Base-by-base conservation (phyloP, 805 yeast genomes). In the Candida methanosorbosa region DNA sequence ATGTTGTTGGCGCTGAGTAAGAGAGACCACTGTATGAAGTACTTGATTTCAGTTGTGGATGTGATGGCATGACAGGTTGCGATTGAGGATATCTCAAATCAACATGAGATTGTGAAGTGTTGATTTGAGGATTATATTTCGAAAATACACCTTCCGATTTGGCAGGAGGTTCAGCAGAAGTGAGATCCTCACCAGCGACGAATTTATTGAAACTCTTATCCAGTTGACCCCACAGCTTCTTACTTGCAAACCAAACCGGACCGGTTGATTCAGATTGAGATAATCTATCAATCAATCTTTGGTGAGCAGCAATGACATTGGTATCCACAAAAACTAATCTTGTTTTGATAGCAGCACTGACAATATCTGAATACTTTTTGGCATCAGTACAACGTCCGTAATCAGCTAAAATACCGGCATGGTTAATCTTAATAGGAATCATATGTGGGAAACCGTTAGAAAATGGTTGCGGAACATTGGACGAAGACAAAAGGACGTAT, bases 151-250 rank as follows among this genome's bases (percentile, higher is more conserved):
- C 82, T 26, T 63, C 68, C 2, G 66, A 66, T 18, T 58, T 58
- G 5, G 19, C 31, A 1, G 40, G 32, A 16, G 26, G 21, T 18
- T 17, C 14, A 2, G 46, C 42, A 5, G 56, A 47, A 12, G 54
- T 51, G 19, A 65, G 63, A 24, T 82, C 94, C 32, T 90, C 97
- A 1, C 95, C 97, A 27, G 94, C 80, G 38, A 90, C 87, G 55
- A 80, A 77, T 52, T 77, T 78, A 51, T 73, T 78, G 49, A 81
- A 75, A 5, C 83, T 74, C 52, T 85, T 85, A 54, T 85, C 95
- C 30, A 85, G 57, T 29, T 81, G 88, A 9, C 92, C 90, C 95
- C 95, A 85, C 35, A 86, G 79, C 50, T 75, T 81, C 45, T 87
- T 94, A 27, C 52, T 50, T 12, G 84, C 80, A 43, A 87, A 71